phyloP scores from a whole-genome alignment of 164 flowering plant genomes.

The Vitis labrusca region DNA sequence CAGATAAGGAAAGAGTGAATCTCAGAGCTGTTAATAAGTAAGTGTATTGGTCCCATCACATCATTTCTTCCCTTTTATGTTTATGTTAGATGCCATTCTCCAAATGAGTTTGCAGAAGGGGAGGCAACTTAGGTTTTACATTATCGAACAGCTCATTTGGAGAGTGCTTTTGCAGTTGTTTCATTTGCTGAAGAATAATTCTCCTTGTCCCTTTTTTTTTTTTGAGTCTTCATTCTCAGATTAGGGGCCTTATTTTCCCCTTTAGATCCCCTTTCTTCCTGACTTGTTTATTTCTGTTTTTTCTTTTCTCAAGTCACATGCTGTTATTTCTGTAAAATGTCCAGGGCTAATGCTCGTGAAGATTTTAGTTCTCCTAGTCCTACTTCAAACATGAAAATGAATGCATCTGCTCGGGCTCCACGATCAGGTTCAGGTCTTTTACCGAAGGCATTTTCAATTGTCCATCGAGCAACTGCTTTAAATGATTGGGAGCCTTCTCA shows the following conservation, averaged over 20 bases:
- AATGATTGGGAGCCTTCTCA: conserved; percentile 75
- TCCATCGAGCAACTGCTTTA: conserved; percentile 42
- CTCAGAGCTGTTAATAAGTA: conserved; percentile 71
- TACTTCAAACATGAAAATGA: conserved; percentile 55
- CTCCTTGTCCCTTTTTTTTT: not conserved
- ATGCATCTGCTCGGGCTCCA: conserved; percentile 62
- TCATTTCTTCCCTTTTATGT: not conserved
- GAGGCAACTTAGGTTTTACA: too few species aligned
- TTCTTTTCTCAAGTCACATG: not conserved
- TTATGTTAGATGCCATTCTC: not conserved
- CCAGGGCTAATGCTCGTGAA: conserved; percentile 59
- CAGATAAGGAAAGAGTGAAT: conserved; percentile 76
- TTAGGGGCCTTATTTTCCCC: not conserved
- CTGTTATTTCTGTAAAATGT: conserved; percentile 5
- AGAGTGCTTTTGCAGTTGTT: not conserved
- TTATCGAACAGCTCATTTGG: too few species aligned
- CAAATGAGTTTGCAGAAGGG: too few species aligned
- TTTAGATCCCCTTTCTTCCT: not conserved
- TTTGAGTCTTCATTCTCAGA: not conserved
- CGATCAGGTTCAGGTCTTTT: conserved; percentile 57
- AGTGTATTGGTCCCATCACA: conserved; percentile 11
- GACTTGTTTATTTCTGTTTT: not conserved
- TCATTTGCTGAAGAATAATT: not conserved
- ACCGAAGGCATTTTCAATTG: conserved; percentile 56
- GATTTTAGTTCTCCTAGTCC: conserved; percentile 63